Percentiles rank a stretch among this genome's conserved stretches.
These are phyloP conservation scores for Colletotrichum sp. DNA, from an alignment of 2,329 filamentous ascomycete genomes.

Conservation along the genomic window DNA sequence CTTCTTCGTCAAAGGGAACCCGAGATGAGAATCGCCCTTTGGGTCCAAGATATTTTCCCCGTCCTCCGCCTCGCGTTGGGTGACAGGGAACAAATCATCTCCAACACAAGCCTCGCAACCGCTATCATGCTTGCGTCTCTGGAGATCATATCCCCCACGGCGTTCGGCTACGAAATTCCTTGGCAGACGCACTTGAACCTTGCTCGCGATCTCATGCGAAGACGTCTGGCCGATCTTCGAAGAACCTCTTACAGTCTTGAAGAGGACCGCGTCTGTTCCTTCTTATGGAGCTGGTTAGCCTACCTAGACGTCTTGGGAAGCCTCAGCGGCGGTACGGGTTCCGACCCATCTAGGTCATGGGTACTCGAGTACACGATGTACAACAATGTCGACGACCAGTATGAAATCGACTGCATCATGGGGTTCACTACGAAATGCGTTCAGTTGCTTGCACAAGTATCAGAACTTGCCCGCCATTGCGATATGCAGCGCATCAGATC, in stretches of 20 bases:
- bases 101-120: constrained; percentile 77
- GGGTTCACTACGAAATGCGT: constrained; percentile 78
- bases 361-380: constrained; percentile 57
- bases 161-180: constrained; percentile 79
- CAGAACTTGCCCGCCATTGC: constrained; percentile 71
- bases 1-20: constrained; percentile 77
- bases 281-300: constrained; percentile 82
- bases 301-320: constrained; percentile 83
- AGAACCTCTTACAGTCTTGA: constrained; percentile 42
- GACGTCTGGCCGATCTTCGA: constrained; percentile 50
- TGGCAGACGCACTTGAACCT: constrained; percentile 83
- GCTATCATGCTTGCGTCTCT: constrained; percentile 86
- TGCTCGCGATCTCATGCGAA: constrained; percentile 76
- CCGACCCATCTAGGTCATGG: constrained; percentile 54
- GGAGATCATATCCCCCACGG: constrained; percentile 82
- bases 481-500: constrained; percentile 68
- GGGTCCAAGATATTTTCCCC: constrained; percentile 81
- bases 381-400: constrained; percentile 57
- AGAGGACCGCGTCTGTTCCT: constrained; percentile 68
- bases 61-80: constrained; percentile 71
- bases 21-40: constrained; percentile 76
- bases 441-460: constrained; percentile 73
- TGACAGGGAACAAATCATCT: constrained; percentile 65
- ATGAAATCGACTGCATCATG: constrained; percentile 81
- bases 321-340: constrained; percentile 63